Evolutionary conservation across 2,329 filamentous ascomycete species (phyloP), one percentile per base, ranked within the genome.

Genomic region (Alternaria sp.): DNA sequence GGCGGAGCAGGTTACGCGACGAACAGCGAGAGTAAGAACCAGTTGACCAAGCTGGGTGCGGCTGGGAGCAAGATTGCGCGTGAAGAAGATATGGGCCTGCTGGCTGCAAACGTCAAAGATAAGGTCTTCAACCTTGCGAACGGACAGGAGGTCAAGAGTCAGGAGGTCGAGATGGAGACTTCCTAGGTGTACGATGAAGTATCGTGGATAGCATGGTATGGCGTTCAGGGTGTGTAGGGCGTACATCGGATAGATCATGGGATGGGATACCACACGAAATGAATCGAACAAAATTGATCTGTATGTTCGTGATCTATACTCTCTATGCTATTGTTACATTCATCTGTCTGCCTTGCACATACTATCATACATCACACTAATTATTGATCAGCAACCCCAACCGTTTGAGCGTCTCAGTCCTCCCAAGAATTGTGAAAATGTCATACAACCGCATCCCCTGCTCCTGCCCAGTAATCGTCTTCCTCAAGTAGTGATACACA

Each of bases 91-190:
- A 86, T 86, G n/a, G 89, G 89, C 0, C 71, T 91, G 63, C 80
- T 89, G 73, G 87, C 88, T 2, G 83, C 83, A 0, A 84, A 87
- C 69, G 84, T 91, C 64, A 91, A 91, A 81, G 85, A 85, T 51
- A 84, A 84, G 71, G 78, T 91, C 5, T 91, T 91, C 22, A 70
- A 66, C 16, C 55, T 75, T 45, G 54, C 63, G 20, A 62, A 50
- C 6, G 61, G 38, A 4, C 43, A 6, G 2, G 59, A 44, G 45
- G 44, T 22, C 9, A 65, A 70, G 53, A 68, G 65, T 22, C 59
- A 62, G 22, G 71, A 72, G 50, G 71, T 73, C 12, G 74, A 76
- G 55, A 77, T 77, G 74, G 70, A 73, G 68, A 74, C 59, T 10
- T 54, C 34, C 4, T 48, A 53, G 54, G 46, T 25, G 30, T 30